Conservation (phyloP, 352 stramenopile genomes). For the Globisporangium nodosum region DNA sequence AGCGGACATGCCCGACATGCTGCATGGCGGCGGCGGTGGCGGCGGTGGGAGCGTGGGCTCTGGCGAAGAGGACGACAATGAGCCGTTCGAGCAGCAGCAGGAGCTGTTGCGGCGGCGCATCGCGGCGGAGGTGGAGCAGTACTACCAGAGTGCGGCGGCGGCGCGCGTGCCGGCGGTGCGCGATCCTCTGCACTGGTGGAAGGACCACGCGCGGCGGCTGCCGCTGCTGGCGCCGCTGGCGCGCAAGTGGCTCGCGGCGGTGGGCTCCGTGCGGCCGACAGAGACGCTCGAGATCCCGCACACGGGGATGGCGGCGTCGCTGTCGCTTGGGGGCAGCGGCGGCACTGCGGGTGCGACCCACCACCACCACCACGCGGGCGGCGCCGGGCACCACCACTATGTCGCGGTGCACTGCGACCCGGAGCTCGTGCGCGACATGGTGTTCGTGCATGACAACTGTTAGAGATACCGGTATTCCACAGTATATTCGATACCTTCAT, state of each 20-base stretch:
- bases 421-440: conserved; percentile 39
- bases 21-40: not conserved
- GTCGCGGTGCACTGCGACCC: conserved; percentile 34
- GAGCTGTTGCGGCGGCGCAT: conserved; percentile 23
- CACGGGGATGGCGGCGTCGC: conserved; percentile 10
- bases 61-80: conserved; percentile 1
- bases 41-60: not conserved
- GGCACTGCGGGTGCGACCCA: not conserved
- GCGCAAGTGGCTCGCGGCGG: conserved; percentile 36
- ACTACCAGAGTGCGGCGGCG: conserved; percentile 30
- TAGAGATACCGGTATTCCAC: conserved; percentile 8
- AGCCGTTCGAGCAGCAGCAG: conserved; percentile 28
- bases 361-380: conserved; percentile 9
- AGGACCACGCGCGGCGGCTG: conserved; percentile 26
- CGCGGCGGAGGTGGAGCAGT: conserved; percentile 30
- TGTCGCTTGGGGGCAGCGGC: conserved; percentile 6
- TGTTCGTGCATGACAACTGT: conserved; percentile 48
- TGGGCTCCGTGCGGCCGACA: conserved; percentile 32
- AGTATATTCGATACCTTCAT: not conserved
- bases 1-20: conserved; percentile 1
- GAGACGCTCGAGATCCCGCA: conserved; percentile 17
- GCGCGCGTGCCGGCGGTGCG: conserved; percentile 32
- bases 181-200: conserved; percentile 41
- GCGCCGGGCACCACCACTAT: conserved; percentile 9
- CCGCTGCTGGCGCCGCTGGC: conserved; percentile 37